Evolutionary conservation across 2,329 filamentous ascomycete genomes (phyloP), one percentile per base, ranked within the genome.

Genomic region (Ustilaginoidea virens): DNA sequence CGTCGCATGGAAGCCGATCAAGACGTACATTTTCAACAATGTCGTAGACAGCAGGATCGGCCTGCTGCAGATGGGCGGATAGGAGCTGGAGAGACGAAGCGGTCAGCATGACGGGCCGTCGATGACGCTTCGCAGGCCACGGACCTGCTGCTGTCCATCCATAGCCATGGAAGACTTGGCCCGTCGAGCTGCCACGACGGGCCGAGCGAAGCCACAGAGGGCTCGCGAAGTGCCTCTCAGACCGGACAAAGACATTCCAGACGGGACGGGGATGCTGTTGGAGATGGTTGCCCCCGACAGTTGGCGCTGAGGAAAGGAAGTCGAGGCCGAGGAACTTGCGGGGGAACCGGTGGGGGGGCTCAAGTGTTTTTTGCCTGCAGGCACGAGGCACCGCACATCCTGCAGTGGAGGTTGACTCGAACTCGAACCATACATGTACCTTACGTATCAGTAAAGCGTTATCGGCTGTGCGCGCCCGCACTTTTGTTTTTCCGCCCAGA

Each of bases 41-140:
- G 30, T 80, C 74, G 52, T 75, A 92, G 40, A 96, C 78, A 28
- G 74, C 64, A 25, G 87, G 82, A 53, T 96, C 90, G 39, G 83
- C 82, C 45, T 90, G 69, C 49, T 85, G 67, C 29, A 98, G 69
- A 48, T 79, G 66, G 32, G 80, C 68, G 26, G 80, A 71, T 30
- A 98, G 74, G 31, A 94, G 61, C 85, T 94, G 40, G 23, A 31
- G 27, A 10, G 4, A 27, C 17, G 11, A 15, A n/a, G 13, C n/a
- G 9, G 33, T 42, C 24, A 46, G 40, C 18, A 21, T 5, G n/a
- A n/a, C n/a, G n/a, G n/a, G n/a, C n/a, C n/a, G n/a, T n/a, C n/a
- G n/a, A n/a, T n/a, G n/a, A n/a, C n/a, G n/a, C n/a, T n/a, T n/a
- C n/a, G n/a, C n/a, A n/a, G n/a, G n/a, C 28, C 12, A 42, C 58